These are phyloP conservation scores for Crithidia thermophila DNA, from an alignment of 208 protist genomes.

Conservation along the genomic window DNA sequence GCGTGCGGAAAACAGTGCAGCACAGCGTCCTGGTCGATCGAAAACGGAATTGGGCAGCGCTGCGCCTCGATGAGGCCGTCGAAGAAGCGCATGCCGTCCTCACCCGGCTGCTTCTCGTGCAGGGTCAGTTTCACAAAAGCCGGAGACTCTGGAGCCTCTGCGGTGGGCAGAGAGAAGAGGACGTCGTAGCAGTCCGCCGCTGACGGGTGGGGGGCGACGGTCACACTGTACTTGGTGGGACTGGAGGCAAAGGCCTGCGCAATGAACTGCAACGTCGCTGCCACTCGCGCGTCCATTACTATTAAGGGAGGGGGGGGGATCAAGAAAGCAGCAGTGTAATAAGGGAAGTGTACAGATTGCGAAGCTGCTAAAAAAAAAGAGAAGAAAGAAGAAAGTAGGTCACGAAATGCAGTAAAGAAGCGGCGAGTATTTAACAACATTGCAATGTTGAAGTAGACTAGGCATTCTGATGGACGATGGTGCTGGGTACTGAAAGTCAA, in stretches of 20 bases:
- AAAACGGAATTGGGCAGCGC: conserved; percentile 36
- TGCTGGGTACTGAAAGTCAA: no score
- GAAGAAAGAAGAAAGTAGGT: background rate
- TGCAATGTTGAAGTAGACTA: background rate
- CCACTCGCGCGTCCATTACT: conserved; percentile 13
- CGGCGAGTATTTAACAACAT: background rate
- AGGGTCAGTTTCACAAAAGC: conserved; percentile 53
- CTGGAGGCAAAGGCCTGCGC: conserved; percentile 42
- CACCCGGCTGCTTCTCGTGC: background rate
- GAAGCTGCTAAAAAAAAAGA: background rate
- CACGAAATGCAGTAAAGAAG: background rate
- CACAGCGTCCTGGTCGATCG: conserved; percentile 9
- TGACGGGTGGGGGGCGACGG: conserved; percentile 50
- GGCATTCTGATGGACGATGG: conserved; percentile 6
- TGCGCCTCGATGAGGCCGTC: conserved; percentile 39
- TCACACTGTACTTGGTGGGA: conserved; percentile 56
- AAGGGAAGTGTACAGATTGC: background rate
- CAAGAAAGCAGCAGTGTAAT: background rate
- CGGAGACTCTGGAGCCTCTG: conserved; percentile 50
- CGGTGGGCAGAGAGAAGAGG: conserved; percentile 63
- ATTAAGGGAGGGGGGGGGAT: background rate
- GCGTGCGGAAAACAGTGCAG: conserved; percentile 37
- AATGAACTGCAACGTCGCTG: conserved; percentile 29
- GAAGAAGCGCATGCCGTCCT: conserved; percentile 17
- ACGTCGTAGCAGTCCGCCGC: conserved; percentile 38